Base-by-base conservation (phyloP, 2,329 filamentous ascomycete genomes). In the Colletotrichum trifolii region DNA sequence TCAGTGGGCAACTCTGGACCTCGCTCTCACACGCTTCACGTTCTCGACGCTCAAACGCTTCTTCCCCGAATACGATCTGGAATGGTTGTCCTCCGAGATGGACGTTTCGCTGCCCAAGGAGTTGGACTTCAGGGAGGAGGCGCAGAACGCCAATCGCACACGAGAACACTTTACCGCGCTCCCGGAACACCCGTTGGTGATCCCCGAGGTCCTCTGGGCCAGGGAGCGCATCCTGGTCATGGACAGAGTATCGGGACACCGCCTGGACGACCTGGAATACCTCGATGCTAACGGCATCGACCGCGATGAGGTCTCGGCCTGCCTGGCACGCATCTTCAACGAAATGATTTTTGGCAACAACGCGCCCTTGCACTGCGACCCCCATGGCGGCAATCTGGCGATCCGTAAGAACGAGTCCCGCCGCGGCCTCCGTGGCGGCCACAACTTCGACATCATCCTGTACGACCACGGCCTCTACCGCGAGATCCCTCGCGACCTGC, bases 391-490 rank as follows among this genome's bases (percentile, higher is more conserved):
- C 49, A 99, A 99, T 74, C 91, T 99, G 60, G 94, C 96, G 25
- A 93, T 99, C 67, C 89, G 94, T 46, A 89, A 92, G 75, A 96
- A 95, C 73, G 76, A 84, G 5, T 79, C 76, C 13, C 83, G 86
- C 40, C 81, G 84, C 43, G 81, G 82, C 64, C 84, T 79, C 4
- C 74, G 78, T 11, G 72, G 81, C 48, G 78, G 82, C 5, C 79
- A 89, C 43, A 98, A 98, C 77, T 99, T 99, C 73, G 96, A 99
- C 75, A 87, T 99, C 58, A 91, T 99, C 60, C 85, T 99, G 3
- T 99, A 99, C 80, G 96, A 99, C 74, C 96, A 99, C 76, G 96
- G 96, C 2, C 85, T 99, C 3, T 99, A 99, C 78, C 91, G 96
- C 63, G 93, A 97, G 70, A 98, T 98, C 56, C 92, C 94, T 0